A percentile compares a stretch with the other conserved stretches of the same genome.
These are phyloP conservation scores for Ophiocordyceps sinensis DNA, from an alignment of 2,329 filamentous ascomycete species.

Conservation along the genomic window DNA sequence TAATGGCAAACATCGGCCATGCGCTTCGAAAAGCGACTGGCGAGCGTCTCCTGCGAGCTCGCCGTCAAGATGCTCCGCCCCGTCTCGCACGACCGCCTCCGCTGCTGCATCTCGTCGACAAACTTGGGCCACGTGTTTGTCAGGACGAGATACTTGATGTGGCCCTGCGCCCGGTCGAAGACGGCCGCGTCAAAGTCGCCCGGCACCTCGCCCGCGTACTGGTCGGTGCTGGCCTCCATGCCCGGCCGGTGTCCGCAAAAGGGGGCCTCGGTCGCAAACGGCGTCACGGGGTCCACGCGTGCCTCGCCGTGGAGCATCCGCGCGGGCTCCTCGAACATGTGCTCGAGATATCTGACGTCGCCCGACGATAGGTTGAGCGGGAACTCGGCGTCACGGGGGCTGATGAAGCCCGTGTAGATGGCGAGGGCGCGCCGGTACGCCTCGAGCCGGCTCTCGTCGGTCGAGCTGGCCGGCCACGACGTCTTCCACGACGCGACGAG, in stretches of 20 bases:
- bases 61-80: background rate
- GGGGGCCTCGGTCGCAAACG: background rate
- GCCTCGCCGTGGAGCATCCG: conserved; percentile 23
- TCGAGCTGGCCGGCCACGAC: conserved; percentile 12
- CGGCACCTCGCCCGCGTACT: conserved; percentile 29
- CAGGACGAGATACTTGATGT: conserved; percentile 51
- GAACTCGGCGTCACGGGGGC: conserved; percentile 43
- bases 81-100: conserved; percentile 1
- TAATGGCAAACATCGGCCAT: background rate
- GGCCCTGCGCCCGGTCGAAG: conserved; percentile 44
- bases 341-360: conserved; percentile 35
- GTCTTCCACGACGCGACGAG: conserved; percentile 40
- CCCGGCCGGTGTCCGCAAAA: background rate
- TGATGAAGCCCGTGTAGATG: conserved; percentile 49
- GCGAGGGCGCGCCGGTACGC: conserved; percentile 42
- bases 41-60: background rate
- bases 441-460: conserved; percentile 22
- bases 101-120: conserved; percentile 11
- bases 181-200: conserved; percentile 32
- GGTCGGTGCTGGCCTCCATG: conserved; percentile 3
- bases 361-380: conserved; percentile 47
- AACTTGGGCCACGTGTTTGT: conserved; percentile 56
- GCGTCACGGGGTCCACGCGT: conserved; percentile 3
- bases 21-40: background rate
- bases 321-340: conserved; percentile 39